Conservation (phyloP, 2,329 filamentous ascomycete genomes). For the Tolypocladium guangdongense region DNA sequence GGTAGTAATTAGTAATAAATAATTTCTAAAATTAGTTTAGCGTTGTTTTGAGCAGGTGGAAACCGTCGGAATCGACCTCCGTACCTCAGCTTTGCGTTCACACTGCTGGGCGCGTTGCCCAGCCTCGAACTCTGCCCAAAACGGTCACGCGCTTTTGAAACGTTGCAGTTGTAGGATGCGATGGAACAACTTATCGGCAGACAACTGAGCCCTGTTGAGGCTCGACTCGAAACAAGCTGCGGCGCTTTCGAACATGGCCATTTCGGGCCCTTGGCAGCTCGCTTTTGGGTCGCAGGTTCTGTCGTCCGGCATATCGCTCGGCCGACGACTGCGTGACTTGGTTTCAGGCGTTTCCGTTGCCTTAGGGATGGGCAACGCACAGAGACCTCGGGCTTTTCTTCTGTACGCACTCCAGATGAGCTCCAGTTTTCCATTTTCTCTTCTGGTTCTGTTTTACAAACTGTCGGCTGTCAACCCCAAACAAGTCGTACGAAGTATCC, state of each 20-base stretch:
- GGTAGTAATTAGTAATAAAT: too few species aligned
- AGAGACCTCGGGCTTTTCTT: not conserved
- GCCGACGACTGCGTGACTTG: not conserved
- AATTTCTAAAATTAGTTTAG: too few species aligned
- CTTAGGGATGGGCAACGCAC: too few species aligned
- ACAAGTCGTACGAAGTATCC: not conserved
- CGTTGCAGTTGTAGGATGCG: too few species aligned
- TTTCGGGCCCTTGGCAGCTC: not conserved
- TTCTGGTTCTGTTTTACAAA: not conserved
- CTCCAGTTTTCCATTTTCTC: too few species aligned
- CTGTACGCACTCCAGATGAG: not conserved
- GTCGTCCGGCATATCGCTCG: not conserved
- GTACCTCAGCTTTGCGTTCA: too few species aligned
- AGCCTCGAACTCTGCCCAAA: too few species aligned
- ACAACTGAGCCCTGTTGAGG: not conserved
- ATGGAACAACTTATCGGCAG: too few species aligned
- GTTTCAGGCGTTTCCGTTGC: not conserved
- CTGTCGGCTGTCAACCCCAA: not conserved
- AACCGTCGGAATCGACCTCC: too few species aligned
- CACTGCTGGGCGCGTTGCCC: too few species aligned
- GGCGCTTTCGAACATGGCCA: not conserved
- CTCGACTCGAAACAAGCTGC: not conserved
- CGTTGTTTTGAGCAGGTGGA: too few species aligned
- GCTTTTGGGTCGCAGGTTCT: not conserved
- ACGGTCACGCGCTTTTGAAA: too few species aligned